Conservation (phyloP, 805 yeast species). For the Metschnikowia orientalis region DNA sequence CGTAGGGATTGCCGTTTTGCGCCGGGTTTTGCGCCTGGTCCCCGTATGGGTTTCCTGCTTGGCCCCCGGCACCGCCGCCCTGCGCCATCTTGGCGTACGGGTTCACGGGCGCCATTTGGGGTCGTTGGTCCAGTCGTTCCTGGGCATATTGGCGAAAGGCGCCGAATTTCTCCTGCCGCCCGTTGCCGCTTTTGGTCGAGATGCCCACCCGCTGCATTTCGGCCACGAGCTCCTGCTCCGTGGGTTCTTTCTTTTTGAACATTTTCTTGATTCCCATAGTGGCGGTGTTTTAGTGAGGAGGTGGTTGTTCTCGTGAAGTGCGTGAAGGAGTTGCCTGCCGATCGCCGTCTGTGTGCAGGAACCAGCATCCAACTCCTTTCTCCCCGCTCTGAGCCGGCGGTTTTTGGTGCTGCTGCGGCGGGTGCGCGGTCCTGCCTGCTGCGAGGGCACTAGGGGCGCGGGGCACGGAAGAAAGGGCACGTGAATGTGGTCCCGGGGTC, state of each 20-base stretch:
- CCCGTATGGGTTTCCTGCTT: constrained; percentile 16
- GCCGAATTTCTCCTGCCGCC: constrained; percentile 46
- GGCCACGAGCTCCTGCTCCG: constrained; percentile 43
- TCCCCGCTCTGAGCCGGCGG: no score
- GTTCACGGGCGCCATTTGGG: constrained; percentile 39
- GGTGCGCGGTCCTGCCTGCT: no score
- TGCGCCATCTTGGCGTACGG: constrained; percentile 37
- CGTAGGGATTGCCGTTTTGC: constrained; percentile 7
- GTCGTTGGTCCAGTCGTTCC: constrained; percentile 31
- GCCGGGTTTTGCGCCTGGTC: constrained; percentile 3
- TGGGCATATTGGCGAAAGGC: constrained; percentile 49
- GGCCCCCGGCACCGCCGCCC: no score
- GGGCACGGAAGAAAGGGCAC: no score
- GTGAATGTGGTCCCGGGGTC: no score
- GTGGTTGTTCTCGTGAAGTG: no score
- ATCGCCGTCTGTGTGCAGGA: no score
- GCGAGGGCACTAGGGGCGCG: no score
- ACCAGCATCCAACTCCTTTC: no score
- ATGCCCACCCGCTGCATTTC: constrained; percentile 40
- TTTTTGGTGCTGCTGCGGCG: no score
- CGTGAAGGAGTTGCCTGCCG: no score
- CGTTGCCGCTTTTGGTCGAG: constrained; percentile 30
- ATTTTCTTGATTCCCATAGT: constrained; percentile 44
- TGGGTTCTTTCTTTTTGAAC: constrained; percentile 48
- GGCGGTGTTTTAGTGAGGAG: background rate